Conservation (phyloP, 2,329 filamentous ascomycete genomes). For the Aurifilum marmelostoma region DNA sequence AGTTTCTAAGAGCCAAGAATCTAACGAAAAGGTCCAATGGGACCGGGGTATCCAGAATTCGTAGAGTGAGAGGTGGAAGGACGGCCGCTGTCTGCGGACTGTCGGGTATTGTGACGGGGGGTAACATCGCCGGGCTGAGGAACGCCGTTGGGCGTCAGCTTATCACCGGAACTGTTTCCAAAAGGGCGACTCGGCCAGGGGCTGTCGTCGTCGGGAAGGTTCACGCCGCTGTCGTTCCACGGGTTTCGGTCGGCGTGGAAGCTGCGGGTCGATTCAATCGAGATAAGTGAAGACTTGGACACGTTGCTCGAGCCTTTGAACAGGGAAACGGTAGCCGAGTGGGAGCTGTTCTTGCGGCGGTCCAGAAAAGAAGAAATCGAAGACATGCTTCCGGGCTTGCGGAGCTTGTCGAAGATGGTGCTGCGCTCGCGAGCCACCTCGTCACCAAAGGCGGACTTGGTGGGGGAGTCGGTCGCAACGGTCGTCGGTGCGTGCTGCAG, state of each 20-base stretch:
- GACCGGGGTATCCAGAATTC: conserved; percentile 93
- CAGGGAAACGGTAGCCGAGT: conserved; percentile 78
- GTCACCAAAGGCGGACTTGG: conserved; percentile 80
- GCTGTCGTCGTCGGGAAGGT: conserved; percentile 85
- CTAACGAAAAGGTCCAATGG: conserved; percentile 89
- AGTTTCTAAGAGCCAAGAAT: conserved; percentile 49
- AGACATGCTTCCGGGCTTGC: conserved; percentile 92
- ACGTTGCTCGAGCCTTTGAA: conserved; percentile 92
- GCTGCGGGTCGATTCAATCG: conserved; percentile 92
- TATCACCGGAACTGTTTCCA: conserved; percentile 67
- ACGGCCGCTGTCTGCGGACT: conserved; percentile 87
- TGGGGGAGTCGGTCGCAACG: conserved; percentile 83
- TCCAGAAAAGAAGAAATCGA: conserved; percentile 96
- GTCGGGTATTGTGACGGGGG: conserved; percentile 79
- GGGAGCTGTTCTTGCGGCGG: conserved; percentile 89
- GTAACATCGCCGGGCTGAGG: conserved; percentile 79
- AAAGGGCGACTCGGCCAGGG: conserved; percentile 66
- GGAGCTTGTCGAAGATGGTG: conserved; percentile 86
- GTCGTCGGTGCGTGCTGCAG: conserved; percentile 87
- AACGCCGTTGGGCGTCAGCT: conserved; percentile 59
- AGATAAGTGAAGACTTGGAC: conserved; percentile 93
- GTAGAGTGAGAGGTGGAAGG: conserved; percentile 95
- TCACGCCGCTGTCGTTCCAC: conserved; percentile 97
- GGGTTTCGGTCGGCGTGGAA: conserved; percentile 90
- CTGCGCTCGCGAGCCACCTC: conserved; percentile 79